A percentile compares a stretch with the other conserved stretches of the same genome.
Conservation (phyloP, 106 monocot genomes). For the Posidonia australis region DNA sequence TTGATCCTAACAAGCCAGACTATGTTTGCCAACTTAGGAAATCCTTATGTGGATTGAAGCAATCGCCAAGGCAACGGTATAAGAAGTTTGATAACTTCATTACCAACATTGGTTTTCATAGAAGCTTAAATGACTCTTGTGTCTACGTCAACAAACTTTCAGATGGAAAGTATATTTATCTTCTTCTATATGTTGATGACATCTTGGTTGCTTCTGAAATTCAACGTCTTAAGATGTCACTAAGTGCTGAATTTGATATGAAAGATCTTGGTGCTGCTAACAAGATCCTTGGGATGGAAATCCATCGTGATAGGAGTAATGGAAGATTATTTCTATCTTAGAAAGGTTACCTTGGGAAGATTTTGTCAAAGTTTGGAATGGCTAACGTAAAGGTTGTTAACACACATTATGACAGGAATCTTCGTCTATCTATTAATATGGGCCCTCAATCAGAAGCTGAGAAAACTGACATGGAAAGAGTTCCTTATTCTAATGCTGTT, state of each 20-base stretch:
- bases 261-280: not conserved
- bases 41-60: too few species aligned
- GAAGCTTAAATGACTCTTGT: too few species aligned
- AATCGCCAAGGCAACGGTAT: too few species aligned
- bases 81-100: too few species aligned
- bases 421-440: not conserved
- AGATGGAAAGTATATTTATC: too few species aligned
- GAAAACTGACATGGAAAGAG: not conserved
- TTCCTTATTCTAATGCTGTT: not conserved
- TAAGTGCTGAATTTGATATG: not conserved
- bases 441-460: not conserved
- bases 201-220: not conserved
- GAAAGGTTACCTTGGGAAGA: conserved; percentile 6
- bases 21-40: too few species aligned
- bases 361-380: conserved; percentile 5
- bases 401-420: not conserved
- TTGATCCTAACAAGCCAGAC: too few species aligned
- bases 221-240: not conserved
- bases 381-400: not conserved
- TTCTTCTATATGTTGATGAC: not conserved
- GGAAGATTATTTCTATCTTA: conserved; percentile 5
- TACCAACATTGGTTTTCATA: too few species aligned
- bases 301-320: not conserved
- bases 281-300: not conserved
- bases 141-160: too few species aligned